A percentile compares a stretch with the other conserved stretches of the same genome.
Evolutionary conservation across 441 rosid genomes (phyloP).

Genomic region (Gossypium trilobum): DNA sequence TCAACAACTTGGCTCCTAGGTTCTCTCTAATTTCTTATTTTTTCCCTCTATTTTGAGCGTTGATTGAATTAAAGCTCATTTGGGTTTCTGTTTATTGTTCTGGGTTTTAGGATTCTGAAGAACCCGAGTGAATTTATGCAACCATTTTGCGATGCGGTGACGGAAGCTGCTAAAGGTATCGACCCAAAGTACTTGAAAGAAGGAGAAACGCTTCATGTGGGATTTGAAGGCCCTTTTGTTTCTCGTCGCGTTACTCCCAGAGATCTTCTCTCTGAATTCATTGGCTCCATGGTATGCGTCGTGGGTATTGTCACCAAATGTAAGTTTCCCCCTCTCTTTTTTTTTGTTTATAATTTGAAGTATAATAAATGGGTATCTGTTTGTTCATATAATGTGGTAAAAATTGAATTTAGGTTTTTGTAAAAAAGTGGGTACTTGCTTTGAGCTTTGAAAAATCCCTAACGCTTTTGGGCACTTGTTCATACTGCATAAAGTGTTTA

Average conservation of each 20-base stretch:
- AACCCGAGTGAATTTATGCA: slow-evolving; percentile 83
- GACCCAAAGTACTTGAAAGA: slow-evolving; percentile 74
- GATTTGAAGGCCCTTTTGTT: slow-evolving; percentile 91
- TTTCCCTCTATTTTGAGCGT: not conserved
- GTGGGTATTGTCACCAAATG: slow-evolving; percentile 96
- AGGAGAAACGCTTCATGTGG: slow-evolving; percentile 74
- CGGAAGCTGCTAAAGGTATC: slow-evolving; percentile 63
- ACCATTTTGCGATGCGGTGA: slow-evolving; percentile 81
- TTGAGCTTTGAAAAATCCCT: not conserved
- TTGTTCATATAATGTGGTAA: not conserved
- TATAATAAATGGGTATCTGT: not conserved
- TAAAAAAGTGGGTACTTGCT: not conserved
- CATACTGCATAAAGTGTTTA: too few relatives aligned
- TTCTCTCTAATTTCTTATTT: slow-evolving; percentile 3
- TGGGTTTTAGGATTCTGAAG: slow-evolving; percentile 52
- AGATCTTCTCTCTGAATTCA: slow-evolving; percentile 84
- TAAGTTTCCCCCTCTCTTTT: slow-evolving; percentile 17
- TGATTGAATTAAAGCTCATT: not conserved
- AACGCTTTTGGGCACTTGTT: not conserved
- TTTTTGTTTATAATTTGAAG: not conserved
- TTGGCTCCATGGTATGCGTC: slow-evolving; percentile 92
- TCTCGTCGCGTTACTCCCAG: slow-evolving; percentile 91
- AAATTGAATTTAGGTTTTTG: not conserved
- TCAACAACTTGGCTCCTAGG: slow-evolving; percentile 65
- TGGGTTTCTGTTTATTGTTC: not conserved